Percentiles rank a stretch among this genome's conserved stretches.
Conservation (phyloP, 2,329 filamentous ascomycete species). For the Microsporum ferrugineum region DNA sequence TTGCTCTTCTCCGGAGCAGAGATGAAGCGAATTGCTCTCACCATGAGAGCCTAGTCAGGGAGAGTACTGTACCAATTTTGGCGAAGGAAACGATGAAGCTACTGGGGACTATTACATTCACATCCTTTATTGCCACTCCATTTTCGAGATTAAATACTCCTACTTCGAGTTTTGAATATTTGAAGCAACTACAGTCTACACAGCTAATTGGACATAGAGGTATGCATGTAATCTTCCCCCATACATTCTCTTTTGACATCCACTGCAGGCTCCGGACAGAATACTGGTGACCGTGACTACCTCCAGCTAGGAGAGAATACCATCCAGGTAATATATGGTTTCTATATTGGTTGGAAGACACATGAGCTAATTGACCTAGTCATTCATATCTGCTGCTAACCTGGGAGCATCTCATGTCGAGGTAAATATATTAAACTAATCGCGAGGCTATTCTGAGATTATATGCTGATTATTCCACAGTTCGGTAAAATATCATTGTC, state of each 20-base stretch:
- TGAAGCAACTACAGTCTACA: not conserved
- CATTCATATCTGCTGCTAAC: conserved; percentile 25
- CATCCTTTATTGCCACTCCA: conserved; percentile 22
- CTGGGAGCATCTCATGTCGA: conserved; percentile 28
- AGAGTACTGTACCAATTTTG: conserved; percentile 25
- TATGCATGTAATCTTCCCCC: conserved; percentile 3
- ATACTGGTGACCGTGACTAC: conserved; percentile 19
- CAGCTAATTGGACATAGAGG: conserved; percentile 28
- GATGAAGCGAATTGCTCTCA: conserved; percentile 18
- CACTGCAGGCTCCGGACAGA: conserved; percentile 17
- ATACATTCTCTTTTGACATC: not conserved
- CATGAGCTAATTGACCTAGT: conserved; percentile 15
- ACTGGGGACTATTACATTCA: conserved; percentile 27
- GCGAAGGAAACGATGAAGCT: conserved; percentile 20
- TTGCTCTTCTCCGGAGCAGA: conserved; percentile 19
- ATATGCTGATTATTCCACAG: conserved; percentile 3
- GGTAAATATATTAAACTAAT: conserved; percentile 14
- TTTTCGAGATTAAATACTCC: conserved; percentile 13
- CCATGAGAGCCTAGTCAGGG: conserved; percentile 26
- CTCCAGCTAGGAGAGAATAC: conserved; percentile 33
- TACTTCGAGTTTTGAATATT: not conserved
- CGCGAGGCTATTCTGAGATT: not conserved
- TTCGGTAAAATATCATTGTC: conserved; percentile 13
- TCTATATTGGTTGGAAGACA: not conserved
- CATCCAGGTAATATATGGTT: conserved; percentile 17